These are phyloP conservation scores for Phlegmacium glaucopus DNA, from an alignment of 768 basidiomycete species.

Conservation along the genomic window DNA sequence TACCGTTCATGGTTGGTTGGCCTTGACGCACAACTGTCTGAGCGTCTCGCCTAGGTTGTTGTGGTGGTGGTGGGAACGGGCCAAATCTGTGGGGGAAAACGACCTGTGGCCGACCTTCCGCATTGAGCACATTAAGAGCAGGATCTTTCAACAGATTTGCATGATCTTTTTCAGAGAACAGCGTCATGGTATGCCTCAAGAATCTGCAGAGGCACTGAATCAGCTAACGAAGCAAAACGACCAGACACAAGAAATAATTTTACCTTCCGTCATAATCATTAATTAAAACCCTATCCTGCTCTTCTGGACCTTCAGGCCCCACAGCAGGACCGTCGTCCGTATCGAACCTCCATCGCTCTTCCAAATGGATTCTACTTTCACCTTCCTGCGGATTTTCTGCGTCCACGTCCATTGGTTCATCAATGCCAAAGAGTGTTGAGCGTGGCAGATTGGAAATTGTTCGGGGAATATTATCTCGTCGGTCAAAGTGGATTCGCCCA, in stretches of 20 bases:
- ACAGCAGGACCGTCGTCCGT: constrained; percentile 54
- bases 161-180: constrained; percentile 56
- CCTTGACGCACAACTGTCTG: constrained; percentile 25
- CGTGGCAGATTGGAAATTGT: constrained; percentile 20
- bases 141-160: constrained; percentile 49
- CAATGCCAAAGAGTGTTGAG: constrained; percentile 24
- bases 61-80: constrained; percentile 30
- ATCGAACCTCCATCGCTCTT: constrained; percentile 70
- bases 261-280: constrained; percentile 67
- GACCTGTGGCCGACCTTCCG: constrained; percentile 49
- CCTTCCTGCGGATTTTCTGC: constrained; percentile 35
- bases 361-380: constrained; percentile 32
- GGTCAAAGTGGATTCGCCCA: constrained; percentile 74
- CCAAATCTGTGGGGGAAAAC: constrained; percentile 50
- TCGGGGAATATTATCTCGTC: constrained; percentile 42
- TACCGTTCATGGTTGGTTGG: constrained; percentile 12
- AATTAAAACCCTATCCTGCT: constrained; percentile 63
- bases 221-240: constrained; percentile 7
- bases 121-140: constrained; percentile 35
- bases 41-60: constrained; percentile 23
- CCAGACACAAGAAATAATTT: constrained; percentile 9
- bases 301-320: constrained; percentile 60
- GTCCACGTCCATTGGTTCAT: constrained; percentile 30
- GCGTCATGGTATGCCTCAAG: constrained; percentile 50
- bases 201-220: constrained; percentile 32